phyloP scores from a whole-genome alignment of 768 basidiomycete genomes.

The Grammothele lineata region DNA sequence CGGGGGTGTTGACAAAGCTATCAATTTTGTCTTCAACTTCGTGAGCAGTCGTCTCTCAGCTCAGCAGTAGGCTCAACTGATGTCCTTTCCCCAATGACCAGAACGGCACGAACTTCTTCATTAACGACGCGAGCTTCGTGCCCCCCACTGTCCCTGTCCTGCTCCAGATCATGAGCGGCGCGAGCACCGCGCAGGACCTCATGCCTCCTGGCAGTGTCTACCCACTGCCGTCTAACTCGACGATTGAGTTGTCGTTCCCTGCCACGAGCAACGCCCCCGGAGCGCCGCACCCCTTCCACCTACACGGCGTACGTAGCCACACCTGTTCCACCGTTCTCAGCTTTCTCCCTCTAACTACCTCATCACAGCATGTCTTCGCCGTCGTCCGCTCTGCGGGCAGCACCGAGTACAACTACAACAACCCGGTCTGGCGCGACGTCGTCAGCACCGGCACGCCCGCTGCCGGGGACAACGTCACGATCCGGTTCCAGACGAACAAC shows the following conservation, averaged over 20 bases:
- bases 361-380: slow-evolving; percentile 31
- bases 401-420: slow-evolving; percentile 30
- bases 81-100: slow-evolving; percentile 27
- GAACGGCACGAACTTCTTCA: slow-evolving; percentile 24
- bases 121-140: slow-evolving; percentile 29
- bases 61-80: neutral
- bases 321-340: too few species aligned
- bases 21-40: slow-evolving; percentile 21
- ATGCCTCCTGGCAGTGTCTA: slow-evolving; percentile 40
- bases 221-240: slow-evolving; percentile 41
- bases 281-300: slow-evolving; percentile 37
- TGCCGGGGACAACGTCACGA: neutral
- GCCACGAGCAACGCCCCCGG: slow-evolving; percentile 24
- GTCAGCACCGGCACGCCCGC: slow-evolving; percentile 18
- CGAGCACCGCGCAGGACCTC: slow-evolving; percentile 33
- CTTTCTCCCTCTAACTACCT: too few species aligned
- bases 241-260: slow-evolving; percentile 41
- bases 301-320: slow-evolving; percentile 35
- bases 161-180: slow-evolving; percentile 46
- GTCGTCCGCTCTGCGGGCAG: slow-evolving; percentile 33
- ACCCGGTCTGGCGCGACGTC: slow-evolving; percentile 32
- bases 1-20: slow-evolving; percentile 19
- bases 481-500: slow-evolving; percentile 53
- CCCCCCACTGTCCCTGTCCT: slow-evolving; percentile 42
- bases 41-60: neutral